Evolutionary conservation across 257 asterid genomes (phyloP).

Genomic region (Scutellaria baicalensis): DNA sequence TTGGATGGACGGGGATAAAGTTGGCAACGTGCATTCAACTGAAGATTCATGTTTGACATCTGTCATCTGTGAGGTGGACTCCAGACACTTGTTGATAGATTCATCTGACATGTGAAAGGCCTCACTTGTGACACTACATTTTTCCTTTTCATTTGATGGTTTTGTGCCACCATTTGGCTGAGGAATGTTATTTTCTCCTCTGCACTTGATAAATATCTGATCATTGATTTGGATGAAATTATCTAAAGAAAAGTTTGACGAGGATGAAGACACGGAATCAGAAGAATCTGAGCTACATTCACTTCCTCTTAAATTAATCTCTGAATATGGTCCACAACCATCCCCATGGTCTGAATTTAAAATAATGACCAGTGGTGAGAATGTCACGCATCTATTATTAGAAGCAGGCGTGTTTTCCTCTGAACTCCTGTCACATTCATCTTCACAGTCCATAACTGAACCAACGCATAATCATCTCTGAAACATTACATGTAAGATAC

Average conservation of each 20-base stretch:
- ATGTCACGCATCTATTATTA: constrained; percentile 11
- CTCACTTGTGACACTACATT: constrained; percentile 15
- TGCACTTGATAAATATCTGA: constrained; percentile 6
- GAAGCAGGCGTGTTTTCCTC: constrained; percentile 14
- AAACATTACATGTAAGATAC: neutral
- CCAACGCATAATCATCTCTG: constrained; percentile 6
- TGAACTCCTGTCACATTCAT: constrained; percentile 9
- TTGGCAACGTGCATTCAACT: constrained; percentile 17
- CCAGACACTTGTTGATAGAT: constrained; percentile 15
- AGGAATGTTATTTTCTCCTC: constrained; percentile 10
- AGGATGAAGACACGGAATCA: constrained; percentile 25
- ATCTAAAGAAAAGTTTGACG: constrained; percentile 29
- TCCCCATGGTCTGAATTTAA: constrained; percentile 14
- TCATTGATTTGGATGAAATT: constrained; percentile 26
- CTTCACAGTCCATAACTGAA: constrained; percentile 41
- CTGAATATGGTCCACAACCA: constrained; percentile 16
- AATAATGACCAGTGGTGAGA: constrained; percentile 7
- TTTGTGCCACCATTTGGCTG: constrained; percentile 10
- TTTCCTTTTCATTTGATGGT: neutral
- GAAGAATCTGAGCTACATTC: constrained; percentile 25
- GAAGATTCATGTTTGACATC: constrained; percentile 27
- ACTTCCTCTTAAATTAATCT: constrained; percentile 9
- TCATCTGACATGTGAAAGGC: constrained; percentile 22
- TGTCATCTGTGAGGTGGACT: constrained; percentile 27
- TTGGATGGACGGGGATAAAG: constrained; percentile 42